Evolutionary conservation across 2,329 filamentous ascomycete species (phyloP), one percentile per base, ranked within the genome.

Genomic region (Xylariaceae sp.): DNA sequence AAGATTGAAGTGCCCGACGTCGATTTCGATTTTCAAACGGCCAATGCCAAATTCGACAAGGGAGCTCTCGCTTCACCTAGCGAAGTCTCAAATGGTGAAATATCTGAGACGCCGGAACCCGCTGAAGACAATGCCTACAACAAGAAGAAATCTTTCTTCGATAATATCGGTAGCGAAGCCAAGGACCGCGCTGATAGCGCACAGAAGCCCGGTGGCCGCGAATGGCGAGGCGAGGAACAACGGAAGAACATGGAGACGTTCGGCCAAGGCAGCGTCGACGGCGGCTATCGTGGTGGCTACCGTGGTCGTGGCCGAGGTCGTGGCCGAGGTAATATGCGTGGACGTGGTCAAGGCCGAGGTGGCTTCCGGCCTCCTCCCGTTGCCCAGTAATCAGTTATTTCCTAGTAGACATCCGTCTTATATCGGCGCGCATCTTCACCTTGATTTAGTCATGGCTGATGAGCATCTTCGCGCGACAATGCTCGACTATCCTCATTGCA

Each of bases 201-300:
- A 5, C 79, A 82, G 55, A 82, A 83, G 66, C 77, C 83, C n/a
- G 86, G 87, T 49, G 90, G 90, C 31, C 83, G 88, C 42, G 90
- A 95, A 67, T 95, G 94, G 83, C 85, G 94, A 47, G 86, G 85
- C 36, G 90, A 97, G 68, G 94, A 97, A 68, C 89, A 95, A 67
- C 90, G 86, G 68, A 90, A 90, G 73, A 97, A 97, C 67, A 88
- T 99, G 65, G 94, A 99, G 72, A 99, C 94, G 0, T 99, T 99
- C 60, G 94, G 94, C 9, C 91, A 97, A 68, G 91, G 91, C 46
- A 96, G 90, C 59, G 91, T 99, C 18, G 94, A 99, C 60, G 86
- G 83, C 44, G 81, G 83, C 14, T 87, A 83, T 67, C 81, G 87
- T 53, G 83, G 84, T 46, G 86, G 88, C 56, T 94, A 85, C 69